Conservation (phyloP, 2,329 filamentous ascomycete species). For the Cucurbitaria berberidis region DNA sequence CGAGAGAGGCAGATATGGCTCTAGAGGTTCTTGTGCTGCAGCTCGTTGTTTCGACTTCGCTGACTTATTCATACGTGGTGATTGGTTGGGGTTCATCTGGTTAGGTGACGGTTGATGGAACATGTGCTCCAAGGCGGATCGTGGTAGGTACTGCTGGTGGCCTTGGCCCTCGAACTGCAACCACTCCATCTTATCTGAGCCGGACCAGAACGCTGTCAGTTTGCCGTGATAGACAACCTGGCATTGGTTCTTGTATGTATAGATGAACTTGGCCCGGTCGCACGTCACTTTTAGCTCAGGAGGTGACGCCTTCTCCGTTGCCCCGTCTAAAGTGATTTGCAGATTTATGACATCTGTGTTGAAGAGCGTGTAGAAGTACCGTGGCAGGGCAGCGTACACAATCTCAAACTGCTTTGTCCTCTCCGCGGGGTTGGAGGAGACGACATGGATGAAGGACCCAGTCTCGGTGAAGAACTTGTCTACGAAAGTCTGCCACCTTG, state of each 20-base stretch:
- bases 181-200: conserved; percentile 77
- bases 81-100: conserved; percentile 59
- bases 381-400: conserved; percentile 76
- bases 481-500: conserved; percentile 82
- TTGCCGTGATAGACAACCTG: conserved; percentile 81
- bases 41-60: conserved; percentile 57
- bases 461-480: conserved; percentile 78
- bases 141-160: conserved; percentile 84
- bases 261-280: conserved; percentile 77
- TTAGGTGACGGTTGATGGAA: conserved; percentile 55
- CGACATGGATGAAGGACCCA: conserved; percentile 76
- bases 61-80: conserved; percentile 62
- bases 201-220: conserved; percentile 80
- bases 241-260: conserved; percentile 84
- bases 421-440: conserved; percentile 62
- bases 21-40: conserved; percentile 29
- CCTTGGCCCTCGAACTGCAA: conserved; percentile 79
- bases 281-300: conserved; percentile 78
- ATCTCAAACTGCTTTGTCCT: conserved; percentile 86
- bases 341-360: conserved; percentile 82
- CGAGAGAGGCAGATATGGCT: conserved; percentile 53
- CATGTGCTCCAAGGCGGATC: conserved; percentile 61
- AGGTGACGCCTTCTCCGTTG: conserved; percentile 62
- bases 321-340: conserved; percentile 80
- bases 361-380: conserved; percentile 91